phyloP scores from a whole-genome alignment of 768 basidiomycete species.

The Mycena rosella region DNA sequence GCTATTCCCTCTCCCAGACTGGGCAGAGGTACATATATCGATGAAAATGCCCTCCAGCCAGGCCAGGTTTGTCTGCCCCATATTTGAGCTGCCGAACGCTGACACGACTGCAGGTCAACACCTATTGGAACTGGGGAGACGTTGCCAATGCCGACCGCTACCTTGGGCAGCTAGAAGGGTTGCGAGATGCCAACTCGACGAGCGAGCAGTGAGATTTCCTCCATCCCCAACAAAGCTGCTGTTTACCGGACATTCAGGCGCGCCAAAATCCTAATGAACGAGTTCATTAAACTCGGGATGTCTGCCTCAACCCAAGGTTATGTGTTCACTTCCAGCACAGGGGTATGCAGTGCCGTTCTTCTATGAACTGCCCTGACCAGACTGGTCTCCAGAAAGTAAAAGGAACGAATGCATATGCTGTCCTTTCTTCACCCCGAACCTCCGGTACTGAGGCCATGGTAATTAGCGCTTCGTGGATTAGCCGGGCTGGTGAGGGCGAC shows the following conservation, averaged over 20 bases:
- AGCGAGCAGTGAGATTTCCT: conserved; percentile 73
- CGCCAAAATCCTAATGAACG: conserved; percentile 67
- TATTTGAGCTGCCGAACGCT: not conserved
- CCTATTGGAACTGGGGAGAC: conserved; percentile 92
- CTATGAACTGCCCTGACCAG: not conserved
- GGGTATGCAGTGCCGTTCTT: conserved; percentile 57
- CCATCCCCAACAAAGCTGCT: not conserved
- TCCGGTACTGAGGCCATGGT: conserved; percentile 95
- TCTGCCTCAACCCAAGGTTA: conserved; percentile 78
- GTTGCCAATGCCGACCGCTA: conserved; percentile 90
- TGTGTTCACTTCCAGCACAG: conserved; percentile 61
- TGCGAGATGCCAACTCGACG: conserved; percentile 74
- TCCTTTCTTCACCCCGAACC: conserved; percentile 87
- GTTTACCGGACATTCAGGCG: conserved; percentile 60
- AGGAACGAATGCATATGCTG: conserved; percentile 87
- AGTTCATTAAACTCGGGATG: conserved; percentile 84
- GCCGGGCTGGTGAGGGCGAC: conserved; percentile 68
- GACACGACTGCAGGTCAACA: conserved; percentile 74
- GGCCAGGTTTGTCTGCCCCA: conserved; percentile 70
- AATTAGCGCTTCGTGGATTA: conserved; percentile 92
- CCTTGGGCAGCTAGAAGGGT: conserved; percentile 73
- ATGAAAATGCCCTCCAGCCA: conserved; percentile 97
- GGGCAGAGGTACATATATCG: conserved; percentile 82
- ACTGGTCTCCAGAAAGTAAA: conserved; percentile 57
- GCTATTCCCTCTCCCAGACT: conserved; percentile 76